phyloP scores from a whole-genome alignment of 495 filamentous ascomycete genomes.

The Aspergillus nanangensis region DNA sequence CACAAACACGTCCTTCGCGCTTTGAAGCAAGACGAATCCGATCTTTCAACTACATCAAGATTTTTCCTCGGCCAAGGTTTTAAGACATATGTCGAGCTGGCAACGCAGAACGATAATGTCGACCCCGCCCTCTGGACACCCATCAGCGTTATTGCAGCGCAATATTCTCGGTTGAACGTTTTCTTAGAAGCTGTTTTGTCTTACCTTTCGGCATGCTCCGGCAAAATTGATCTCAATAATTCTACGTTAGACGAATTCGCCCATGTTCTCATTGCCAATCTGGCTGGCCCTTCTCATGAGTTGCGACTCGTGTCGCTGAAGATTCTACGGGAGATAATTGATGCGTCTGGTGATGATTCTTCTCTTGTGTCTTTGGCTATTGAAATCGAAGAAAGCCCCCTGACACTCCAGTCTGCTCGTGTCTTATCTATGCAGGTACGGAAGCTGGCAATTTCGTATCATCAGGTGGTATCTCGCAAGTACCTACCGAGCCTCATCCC shows the following conservation, averaged over 20 bases:
- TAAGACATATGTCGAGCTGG: conserved; percentile 41
- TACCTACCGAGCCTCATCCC: conserved; percentile 73
- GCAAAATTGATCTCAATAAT: conserved; percentile 37
- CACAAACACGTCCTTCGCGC: conserved; percentile 28
- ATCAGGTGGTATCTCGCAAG: conserved; percentile 44
- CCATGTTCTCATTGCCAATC: conserved; percentile 60
- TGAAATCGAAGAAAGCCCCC: conserved; percentile 70
- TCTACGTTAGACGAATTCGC: conserved; percentile 51
- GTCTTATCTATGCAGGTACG: conserved; percentile 79
- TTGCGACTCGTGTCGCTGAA: conserved; percentile 66
- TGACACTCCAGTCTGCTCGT: conserved; percentile 70
- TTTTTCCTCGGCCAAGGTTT: conserved; percentile 44
- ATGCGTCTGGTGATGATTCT: conserved; percentile 31
- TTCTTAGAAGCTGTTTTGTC: conserved; percentile 64
- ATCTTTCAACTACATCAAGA: conserved; percentile 9
- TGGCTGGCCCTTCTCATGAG: conserved; percentile 66
- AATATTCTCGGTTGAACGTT: conserved; percentile 54
- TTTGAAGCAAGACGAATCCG: conserved; percentile 13
- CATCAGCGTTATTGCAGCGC: conserved; percentile 56
- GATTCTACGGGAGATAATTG: conserved; percentile 47
- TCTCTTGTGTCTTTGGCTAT: conserved; percentile 48
- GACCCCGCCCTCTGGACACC: conserved; percentile 52
- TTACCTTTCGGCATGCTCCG: conserved; percentile 50
- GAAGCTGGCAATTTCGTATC: conserved; percentile 62
- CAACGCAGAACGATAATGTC: conserved; percentile 24